Evolutionary conservation across 768 basidiomycete species (phyloP).

Genomic region (Trametes maxima): DNA sequence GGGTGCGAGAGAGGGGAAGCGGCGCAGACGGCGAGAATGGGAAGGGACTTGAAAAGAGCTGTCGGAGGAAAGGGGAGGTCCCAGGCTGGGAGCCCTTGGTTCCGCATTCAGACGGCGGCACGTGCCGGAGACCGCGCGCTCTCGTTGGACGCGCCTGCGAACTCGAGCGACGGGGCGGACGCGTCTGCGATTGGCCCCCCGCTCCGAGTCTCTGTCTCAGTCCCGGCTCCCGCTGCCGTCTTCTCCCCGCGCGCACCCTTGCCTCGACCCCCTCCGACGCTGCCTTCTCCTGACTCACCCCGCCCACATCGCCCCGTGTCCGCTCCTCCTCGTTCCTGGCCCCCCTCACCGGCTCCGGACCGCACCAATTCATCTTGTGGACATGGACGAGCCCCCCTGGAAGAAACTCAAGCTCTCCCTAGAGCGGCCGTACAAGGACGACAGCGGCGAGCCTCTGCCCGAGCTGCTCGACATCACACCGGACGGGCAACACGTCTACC

Average conservation of each 20-base stretch:
- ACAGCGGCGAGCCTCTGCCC: constrained; percentile 63
- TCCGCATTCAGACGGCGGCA: constrained; percentile 10
- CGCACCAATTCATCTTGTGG: background rate
- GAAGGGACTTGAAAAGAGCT: background rate
- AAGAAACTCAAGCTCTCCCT: constrained; percentile 67
- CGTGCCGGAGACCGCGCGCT: constrained; percentile 5
- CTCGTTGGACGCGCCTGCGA: constrained; percentile 11
- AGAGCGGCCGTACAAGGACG: constrained; percentile 82
- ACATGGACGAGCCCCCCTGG: constrained; percentile 45
- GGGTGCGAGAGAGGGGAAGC: background rate
- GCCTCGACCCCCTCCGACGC: background rate
- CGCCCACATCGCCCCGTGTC: background rate
- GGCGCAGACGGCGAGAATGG: background rate
- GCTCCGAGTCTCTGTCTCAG: background rate
- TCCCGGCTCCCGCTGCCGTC: background rate
- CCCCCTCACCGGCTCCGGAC: background rate
- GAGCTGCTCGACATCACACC: constrained; percentile 67
- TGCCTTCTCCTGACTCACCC: background rate
- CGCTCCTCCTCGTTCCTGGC: background rate
- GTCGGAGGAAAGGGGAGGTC: background rate
- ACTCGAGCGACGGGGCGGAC: background rate
- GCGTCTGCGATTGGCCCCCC: background rate
- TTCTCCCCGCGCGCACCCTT: background rate
- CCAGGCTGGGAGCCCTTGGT: background rate
- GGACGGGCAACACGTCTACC: constrained; percentile 69